These are phyloP conservation scores for Epichloe sibirici DNA, from an alignment of 2,329 filamentous ascomycete species.

Conservation along the genomic window DNA sequence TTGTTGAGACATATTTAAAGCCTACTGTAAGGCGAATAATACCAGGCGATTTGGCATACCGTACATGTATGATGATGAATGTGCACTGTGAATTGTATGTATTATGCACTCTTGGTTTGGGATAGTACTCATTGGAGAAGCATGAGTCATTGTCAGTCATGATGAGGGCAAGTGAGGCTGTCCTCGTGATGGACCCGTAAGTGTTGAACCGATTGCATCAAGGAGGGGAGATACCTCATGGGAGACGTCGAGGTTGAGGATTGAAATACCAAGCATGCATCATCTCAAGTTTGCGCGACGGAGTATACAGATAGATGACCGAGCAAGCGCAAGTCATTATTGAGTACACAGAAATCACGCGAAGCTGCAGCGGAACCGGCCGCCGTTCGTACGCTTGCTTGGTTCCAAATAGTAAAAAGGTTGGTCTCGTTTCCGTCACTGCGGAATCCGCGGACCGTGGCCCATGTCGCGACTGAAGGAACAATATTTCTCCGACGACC, in stretches of 20 bases:
- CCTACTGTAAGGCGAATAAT: neutral
- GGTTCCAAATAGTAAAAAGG: no score
- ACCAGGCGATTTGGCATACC: neutral
- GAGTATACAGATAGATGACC: neutral
- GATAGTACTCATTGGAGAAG: neutral
- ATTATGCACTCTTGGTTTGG: neutral
- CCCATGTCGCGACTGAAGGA: neutral
- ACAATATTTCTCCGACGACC: neutral
- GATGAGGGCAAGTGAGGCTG: no score
- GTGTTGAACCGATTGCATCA: no score
- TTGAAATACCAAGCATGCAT: no score
- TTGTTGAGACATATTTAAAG: neutral
- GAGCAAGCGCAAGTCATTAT: neutral
- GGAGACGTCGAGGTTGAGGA: no score
- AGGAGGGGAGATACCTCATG: no score
- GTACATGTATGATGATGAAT: neutral
- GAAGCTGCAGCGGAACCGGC: neutral
- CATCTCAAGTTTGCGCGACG: neutral
- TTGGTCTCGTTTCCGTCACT: no score
- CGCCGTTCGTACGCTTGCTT: neutral
- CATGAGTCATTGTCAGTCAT: no score
- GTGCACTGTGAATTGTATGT: neutral
- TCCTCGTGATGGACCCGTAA: no score
- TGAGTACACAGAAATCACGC: neutral
- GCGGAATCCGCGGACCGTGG: slow-evolving; percentile 5